Base-by-base conservation (phyloP, 441 rosid species). In the Gossypium lobatum region DNA sequence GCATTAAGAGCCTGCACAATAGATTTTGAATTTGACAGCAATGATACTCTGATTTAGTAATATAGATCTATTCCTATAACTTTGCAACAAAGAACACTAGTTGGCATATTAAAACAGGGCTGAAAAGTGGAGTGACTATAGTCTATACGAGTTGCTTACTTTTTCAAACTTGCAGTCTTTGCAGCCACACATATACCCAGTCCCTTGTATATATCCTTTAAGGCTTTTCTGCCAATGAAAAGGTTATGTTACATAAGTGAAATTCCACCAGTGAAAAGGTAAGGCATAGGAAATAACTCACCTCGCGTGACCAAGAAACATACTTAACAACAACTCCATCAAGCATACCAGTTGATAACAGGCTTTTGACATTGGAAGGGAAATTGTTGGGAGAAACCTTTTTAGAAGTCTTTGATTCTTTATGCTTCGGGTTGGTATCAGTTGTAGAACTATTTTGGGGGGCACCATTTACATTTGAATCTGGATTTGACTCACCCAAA, bases 241-340 rank as follows among this genome's bases (percentile, higher is more conserved):
- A 67, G 68, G 45, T 52, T 50, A 21, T 58, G 28, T 39, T 11
- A 26, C 63, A 62, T 9, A 16, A 55, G 26, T 8, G 39, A 45
- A 53, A 54, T 39, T 50, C n/a, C 46, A 25, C 7, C 58, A 45
- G 6, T 55, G 37, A 67, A 48, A 66, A 71, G 57, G 25, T 39
- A 57, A 65, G 26, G 7, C 26, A 39, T 16, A 17, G 46, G 55
- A 25, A 25, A 55, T 16, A 61, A 58, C 77, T 76, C 70, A 85
- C 88, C 81, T 85, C 88, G 18, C 87, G 69, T 3, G 87, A 80
- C 87, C 85, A 83, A 34, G 88, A 83, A 64, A 82, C 85, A 53
- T 85, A 85, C 79, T 85, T 81, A 68, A 85, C 88, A 71, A 74
- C 69, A 25, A 83, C 83, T 45, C 83, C 88, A 28, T 85, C 88